phyloP scores from a whole-genome alignment of 257 asterid genomes.

The Nicotiana otophora region DNA sequence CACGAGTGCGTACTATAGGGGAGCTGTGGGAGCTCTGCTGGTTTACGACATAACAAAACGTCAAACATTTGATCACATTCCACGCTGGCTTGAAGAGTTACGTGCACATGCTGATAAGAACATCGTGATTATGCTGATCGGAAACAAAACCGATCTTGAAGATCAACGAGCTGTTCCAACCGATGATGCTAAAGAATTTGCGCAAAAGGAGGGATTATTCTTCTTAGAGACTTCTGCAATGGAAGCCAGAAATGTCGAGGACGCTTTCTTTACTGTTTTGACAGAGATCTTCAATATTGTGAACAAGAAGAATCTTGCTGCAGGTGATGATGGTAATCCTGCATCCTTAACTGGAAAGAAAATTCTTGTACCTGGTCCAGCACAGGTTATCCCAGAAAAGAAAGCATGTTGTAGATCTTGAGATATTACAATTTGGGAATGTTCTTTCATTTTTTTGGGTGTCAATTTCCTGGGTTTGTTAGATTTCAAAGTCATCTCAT shows the following conservation, averaged over 20 bases:
- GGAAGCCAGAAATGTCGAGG: slow-evolving; percentile 64
- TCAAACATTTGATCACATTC: slow-evolving; percentile 70
- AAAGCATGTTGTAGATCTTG: slow-evolving; percentile 57
- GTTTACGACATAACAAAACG: slow-evolving; percentile 72
- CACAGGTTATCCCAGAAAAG: slow-evolving; percentile 64
- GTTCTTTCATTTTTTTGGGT: not conserved
- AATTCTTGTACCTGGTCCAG: slow-evolving; percentile 61
- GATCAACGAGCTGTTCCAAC: slow-evolving; percentile 62
- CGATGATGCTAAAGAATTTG: slow-evolving; percentile 76
- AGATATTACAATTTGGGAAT: not conserved
- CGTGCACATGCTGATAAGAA: slow-evolving; percentile 54
- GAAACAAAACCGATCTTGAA: slow-evolving; percentile 72
- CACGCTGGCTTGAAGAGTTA: slow-evolving; percentile 64
- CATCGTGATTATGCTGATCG: slow-evolving; percentile 63
- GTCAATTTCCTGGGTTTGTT: not conserved
- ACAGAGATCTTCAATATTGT: slow-evolving; percentile 64
- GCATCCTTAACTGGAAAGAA: slow-evolving; percentile 57
- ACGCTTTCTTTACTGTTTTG: slow-evolving; percentile 53
- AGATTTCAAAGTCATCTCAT: slow-evolving; percentile 1
- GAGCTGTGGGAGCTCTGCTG: slow-evolving; percentile 80
- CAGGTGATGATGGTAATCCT: slow-evolving; percentile 47
- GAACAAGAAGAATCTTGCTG: slow-evolving; percentile 54
- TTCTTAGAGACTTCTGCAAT: slow-evolving; percentile 77
- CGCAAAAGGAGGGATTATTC: slow-evolving; percentile 57
- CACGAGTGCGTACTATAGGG: slow-evolving; percentile 79